A percentile compares a stretch with the other conserved stretches of the same genome.
Conservation (phyloP, 2,329 filamentous ascomycete genomes). For the Calonectria multiphialidica region DNA sequence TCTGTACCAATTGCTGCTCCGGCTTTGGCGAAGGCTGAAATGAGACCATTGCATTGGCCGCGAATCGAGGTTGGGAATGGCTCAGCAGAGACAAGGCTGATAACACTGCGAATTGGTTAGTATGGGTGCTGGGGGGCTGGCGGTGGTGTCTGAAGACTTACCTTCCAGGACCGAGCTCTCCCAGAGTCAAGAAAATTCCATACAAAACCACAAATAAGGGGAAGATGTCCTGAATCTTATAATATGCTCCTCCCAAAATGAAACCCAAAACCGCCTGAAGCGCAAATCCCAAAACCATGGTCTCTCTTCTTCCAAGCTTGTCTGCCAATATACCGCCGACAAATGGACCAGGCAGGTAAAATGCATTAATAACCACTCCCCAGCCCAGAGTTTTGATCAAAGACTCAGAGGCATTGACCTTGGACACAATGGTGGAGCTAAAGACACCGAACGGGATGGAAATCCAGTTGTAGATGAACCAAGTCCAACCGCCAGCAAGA, state of each 20-base stretch:
- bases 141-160: slow-evolving; percentile 19
- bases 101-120: slow-evolving; percentile 42
- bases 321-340: slow-evolving; percentile 62
- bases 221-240: slow-evolving; percentile 58
- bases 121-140: background rate
- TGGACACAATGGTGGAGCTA: slow-evolving; percentile 62
- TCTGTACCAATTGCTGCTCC: slow-evolving; percentile 61
- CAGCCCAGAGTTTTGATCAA: slow-evolving; percentile 57
- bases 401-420: slow-evolving; percentile 53
- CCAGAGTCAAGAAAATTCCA: slow-evolving; percentile 61
- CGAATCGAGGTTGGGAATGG: slow-evolving; percentile 62
- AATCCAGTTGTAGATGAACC: slow-evolving; percentile 68
- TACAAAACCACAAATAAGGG: slow-evolving; percentile 64
- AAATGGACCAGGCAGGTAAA: slow-evolving; percentile 61
- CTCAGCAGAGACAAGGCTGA: slow-evolving; percentile 56
- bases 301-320: slow-evolving; percentile 61
- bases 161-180: slow-evolving; percentile 64
- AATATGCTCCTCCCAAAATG: slow-evolving; percentile 60
- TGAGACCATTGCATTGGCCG: slow-evolving; percentile 61
- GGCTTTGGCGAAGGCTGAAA: slow-evolving; percentile 61
- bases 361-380: slow-evolving; percentile 62
- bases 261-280: slow-evolving; percentile 61
- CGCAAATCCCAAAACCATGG: slow-evolving; percentile 62
- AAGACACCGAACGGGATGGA: slow-evolving; percentile 68
- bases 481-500: slow-evolving; percentile 59